Base-by-base conservation (phyloP, 1,284 basidiomycete species). In the Fomitiporia mediterranea region DNA sequence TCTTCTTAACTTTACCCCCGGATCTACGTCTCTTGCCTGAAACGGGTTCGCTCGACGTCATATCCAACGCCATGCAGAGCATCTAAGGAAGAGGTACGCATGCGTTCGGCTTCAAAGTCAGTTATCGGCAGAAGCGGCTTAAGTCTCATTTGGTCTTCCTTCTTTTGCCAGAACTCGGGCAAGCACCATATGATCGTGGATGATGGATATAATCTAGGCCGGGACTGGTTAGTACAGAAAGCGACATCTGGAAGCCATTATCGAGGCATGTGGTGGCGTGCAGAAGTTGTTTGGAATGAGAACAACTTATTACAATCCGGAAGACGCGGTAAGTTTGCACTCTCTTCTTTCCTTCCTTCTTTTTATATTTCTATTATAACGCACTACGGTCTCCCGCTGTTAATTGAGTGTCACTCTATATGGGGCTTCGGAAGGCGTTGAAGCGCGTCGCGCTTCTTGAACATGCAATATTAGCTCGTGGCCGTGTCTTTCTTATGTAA, bases 131-230 rank as follows among this genome's bases (percentile, higher is more conserved):
- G n/a, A n/a, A n/a, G n/a, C n/a, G n/a, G n/a, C n/a, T n/a, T n/a
- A n/a, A n/a, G n/a, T n/a, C n/a, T n/a, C n/a, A 38, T 40, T 9
- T 3, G 17, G 8, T 37, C 17, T 8, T 25, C 30, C n/a, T 56
- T 21, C 28, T 11, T 35, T n/a, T 52, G 30, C 34, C 55, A 84
- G 81, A 76, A 88, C 62, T 83, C 82, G 2, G 75, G 74, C 17
- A 82, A 80, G 63, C 73, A 83, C 59, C 89, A 92, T 64, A 82
- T 75, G 67, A 91, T 92, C 53, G 76, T 82, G 19, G 79, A 81
- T 7, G 71, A 92, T 57, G 89, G 89, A 4, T 91, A 89, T 64
- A 90, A 91, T 63, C 71, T 86, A 46, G 87, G 89, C 9, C 81
- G 89, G 17, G 84, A 91, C 68, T 82, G 76, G 70, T 72, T 91